These are phyloP conservation scores for Echites panduratus DNA, from an alignment of 257 asterid species.

Conservation along the genomic window DNA sequence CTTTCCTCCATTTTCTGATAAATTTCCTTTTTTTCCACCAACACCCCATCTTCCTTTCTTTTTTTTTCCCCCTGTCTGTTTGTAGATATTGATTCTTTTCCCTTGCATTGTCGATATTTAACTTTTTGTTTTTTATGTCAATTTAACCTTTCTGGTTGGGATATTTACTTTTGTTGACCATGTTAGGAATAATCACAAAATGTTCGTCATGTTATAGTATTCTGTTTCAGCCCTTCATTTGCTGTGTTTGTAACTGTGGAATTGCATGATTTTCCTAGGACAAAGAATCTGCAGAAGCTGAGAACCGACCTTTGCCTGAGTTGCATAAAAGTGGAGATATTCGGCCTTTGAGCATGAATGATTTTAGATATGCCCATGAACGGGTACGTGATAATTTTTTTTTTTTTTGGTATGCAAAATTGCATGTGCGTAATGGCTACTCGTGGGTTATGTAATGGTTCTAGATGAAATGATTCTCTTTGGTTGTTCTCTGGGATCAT, in stretches of 20 bases:
- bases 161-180: background rate
- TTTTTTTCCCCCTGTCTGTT: too few species aligned
- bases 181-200: background rate
- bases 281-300: constrained; percentile 51
- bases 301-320: constrained; percentile 54
- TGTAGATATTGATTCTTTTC: too few species aligned
- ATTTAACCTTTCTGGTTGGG: background rate
- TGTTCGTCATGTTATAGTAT: background rate
- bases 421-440: background rate
- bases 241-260: background rate
- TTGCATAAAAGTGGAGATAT: constrained; percentile 55
- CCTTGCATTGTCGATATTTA: background rate
- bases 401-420: background rate
- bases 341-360: constrained; percentile 60
- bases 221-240: background rate
- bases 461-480: background rate
- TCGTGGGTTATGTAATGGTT: background rate
- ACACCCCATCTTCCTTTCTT: too few species aligned
- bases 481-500: background rate
- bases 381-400: constrained; percentile 41
- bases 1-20: background rate
- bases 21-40: background rate
- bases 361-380: constrained; percentile 78
- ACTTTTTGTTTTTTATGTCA: background rate
- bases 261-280: constrained; percentile 39